Percentiles rank a stretch among this genome's conserved stretches.
These are phyloP conservation scores for Claviceps monticola DNA, from an alignment of 2,329 filamentous ascomycete species.

Conservation along the genomic window DNA sequence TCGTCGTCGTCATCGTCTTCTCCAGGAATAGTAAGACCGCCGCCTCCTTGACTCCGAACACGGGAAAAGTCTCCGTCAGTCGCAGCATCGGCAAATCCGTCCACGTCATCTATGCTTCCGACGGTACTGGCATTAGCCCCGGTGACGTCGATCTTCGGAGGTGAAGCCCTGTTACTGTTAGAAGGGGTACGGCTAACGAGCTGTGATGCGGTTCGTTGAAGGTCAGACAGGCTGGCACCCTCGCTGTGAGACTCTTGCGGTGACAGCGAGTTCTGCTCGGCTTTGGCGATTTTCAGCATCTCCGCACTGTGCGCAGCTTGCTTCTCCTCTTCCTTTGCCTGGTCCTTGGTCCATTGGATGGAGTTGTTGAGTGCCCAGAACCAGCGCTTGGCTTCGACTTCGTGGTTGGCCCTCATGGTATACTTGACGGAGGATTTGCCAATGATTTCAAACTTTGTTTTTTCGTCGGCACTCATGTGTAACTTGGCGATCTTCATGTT, in stretches of 20 bases:
- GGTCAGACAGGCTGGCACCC: conserved; percentile 35
- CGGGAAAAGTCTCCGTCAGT: conserved; percentile 29
- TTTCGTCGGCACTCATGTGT: conserved; percentile 93
- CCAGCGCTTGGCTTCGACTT: conserved; percentile 96
- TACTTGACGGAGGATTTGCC: conserved; percentile 99
- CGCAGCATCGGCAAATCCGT: conserved; percentile 34
- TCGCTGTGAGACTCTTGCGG: conserved; percentile 35
- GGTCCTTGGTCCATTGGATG: conserved; percentile 96
- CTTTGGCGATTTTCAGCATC: conserved; percentile 63
- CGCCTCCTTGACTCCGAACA: conserved; percentile 20
- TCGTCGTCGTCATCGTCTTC: conserved; percentile 42
- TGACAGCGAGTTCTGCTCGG: conserved; percentile 48
- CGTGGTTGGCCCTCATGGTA: conserved; percentile 91
- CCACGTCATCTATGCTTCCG: conserved; percentile 35
- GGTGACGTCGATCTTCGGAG: conserved; percentile 22
- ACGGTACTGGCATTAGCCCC: conserved; percentile 33
- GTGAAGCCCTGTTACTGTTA: conserved; percentile 9
- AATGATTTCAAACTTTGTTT: conserved; percentile 93
- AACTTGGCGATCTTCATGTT: conserved; percentile 95
- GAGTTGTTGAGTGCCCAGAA: conserved; percentile 98
- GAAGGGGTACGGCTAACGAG: conserved; percentile 19
- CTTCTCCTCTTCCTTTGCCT: conserved; percentile 78
- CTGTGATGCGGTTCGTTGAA: conserved; percentile 30
- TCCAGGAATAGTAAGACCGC: conserved; percentile 20
- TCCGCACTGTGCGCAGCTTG: conserved; percentile 63